Evolutionary conservation across 2,329 filamentous ascomycete species (phyloP).

Genomic region (Coleophoma cylindrospora): DNA sequence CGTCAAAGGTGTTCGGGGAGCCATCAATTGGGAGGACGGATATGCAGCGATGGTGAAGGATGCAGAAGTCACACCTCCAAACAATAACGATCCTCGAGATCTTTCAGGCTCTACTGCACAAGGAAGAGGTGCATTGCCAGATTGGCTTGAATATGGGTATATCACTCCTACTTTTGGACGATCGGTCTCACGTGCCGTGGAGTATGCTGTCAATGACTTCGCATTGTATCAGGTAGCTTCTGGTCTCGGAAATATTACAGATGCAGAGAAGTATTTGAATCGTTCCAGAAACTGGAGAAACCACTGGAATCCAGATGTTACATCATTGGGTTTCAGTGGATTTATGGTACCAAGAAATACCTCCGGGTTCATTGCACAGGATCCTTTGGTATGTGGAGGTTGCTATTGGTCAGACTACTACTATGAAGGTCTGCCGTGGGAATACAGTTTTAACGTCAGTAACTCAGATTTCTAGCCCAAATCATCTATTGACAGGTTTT

Average conservation of each 20-base stretch:
- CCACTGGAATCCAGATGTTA: conserved; percentile 59
- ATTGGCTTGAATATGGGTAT: conserved; percentile 61
- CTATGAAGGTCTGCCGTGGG: conserved; percentile 46
- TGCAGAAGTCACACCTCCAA: conserved; percentile 56
- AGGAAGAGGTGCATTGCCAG: conserved; percentile 62
- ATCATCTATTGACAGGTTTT: conserved; percentile 41
- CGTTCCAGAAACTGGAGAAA: conserved; percentile 67
- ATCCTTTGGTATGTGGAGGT: conserved; percentile 40
- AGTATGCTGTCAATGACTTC: conserved; percentile 67
- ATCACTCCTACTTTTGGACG: conserved; percentile 58
- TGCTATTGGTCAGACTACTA: conserved; percentile 50
- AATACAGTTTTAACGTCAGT: conserved; percentile 30
- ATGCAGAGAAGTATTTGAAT: conserved; percentile 53
- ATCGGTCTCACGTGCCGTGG: conserved; percentile 59
- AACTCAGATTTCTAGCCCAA: neutral
- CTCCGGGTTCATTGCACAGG: conserved; percentile 38
- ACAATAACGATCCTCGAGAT: conserved; percentile 53
- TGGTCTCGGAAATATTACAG: conserved; percentile 44
- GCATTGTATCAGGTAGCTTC: conserved; percentile 57
- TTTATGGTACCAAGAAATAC: conserved; percentile 59
- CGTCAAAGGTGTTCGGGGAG: conserved; percentile 57
- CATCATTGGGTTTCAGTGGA: conserved; percentile 54
- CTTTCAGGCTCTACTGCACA: conserved; percentile 51
- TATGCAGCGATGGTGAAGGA: conserved; percentile 62
- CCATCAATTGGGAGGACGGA: conserved; percentile 58